Evolutionary conservation across 441 rosid species (phyloP).

Genomic region (Aquilaria agallochum): DNA sequence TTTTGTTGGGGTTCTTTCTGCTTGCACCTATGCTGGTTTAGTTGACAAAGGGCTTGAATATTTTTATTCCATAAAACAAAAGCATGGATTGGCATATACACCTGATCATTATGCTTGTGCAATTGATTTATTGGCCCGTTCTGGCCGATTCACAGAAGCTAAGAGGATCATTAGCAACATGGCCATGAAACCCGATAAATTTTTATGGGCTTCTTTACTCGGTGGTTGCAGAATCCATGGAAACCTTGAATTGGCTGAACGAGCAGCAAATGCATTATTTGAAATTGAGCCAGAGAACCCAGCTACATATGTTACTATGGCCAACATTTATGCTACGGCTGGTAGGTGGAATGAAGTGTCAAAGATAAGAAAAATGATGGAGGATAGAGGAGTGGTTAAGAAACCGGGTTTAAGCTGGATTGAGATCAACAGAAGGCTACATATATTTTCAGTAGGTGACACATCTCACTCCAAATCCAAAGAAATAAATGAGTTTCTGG

Average conservation of each 20-base stretch:
- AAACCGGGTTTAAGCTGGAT: constrained; percentile 60
- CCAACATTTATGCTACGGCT: constrained; percentile 50
- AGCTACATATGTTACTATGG: constrained; percentile 59
- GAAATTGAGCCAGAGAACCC: constrained; percentile 56
- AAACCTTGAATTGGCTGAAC: constrained; percentile 45
- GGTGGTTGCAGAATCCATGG: constrained; percentile 58
- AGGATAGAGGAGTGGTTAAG: constrained; percentile 36
- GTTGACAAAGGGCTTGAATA: constrained; percentile 48
- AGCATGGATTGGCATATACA: constrained; percentile 37
- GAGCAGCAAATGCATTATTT: constrained; percentile 48
- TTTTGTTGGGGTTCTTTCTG: constrained; percentile 57
- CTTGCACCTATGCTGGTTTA: constrained; percentile 58
- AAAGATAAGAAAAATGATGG: constrained; percentile 39
- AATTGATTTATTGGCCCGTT: constrained; percentile 48
- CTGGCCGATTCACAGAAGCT: constrained; percentile 41
- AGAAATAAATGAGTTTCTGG: constrained; percentile 44
- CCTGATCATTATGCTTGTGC: constrained; percentile 59
- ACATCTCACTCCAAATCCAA: constrained; percentile 44
- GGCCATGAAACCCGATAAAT: constrained; percentile 51
- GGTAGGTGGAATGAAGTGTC: constrained; percentile 49
- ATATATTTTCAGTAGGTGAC: constrained; percentile 53
- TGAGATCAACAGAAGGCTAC: constrained; percentile 38
- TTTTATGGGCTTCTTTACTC: constrained; percentile 58
- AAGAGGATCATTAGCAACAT: constrained; percentile 35
- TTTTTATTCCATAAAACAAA: constrained; percentile 44